Percentiles rank a stretch among this genome's conserved stretches.
phyloP scores from a whole-genome alignment of 2,329 filamentous ascomycete genomes.

The Hymenoscyphus infarciens region DNA sequence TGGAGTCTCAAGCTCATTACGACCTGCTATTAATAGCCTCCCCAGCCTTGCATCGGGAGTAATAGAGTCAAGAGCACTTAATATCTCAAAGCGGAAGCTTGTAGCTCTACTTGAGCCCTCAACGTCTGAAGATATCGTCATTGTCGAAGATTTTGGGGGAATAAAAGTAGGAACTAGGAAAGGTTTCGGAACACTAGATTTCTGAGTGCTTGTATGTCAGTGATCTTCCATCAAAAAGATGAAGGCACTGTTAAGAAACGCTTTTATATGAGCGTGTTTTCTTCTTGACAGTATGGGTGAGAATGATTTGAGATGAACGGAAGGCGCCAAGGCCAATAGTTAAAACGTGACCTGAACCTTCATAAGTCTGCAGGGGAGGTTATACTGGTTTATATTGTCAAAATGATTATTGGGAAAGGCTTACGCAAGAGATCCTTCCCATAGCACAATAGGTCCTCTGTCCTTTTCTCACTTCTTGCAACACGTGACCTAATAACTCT shows the following conservation, averaged over 20 bases:
- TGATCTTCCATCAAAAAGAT: neutral
- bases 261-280: neutral
- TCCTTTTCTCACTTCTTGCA: too few relatives aligned
- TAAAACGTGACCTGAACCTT: neutral
- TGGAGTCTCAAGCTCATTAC: constrained; percentile 73
- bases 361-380: too few relatives aligned
- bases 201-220: neutral
- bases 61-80: constrained; percentile 19
- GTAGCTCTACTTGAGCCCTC: neutral
- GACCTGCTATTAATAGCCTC: constrained; percentile 53
- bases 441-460: too few relatives aligned
- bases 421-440: too few relatives aligned
- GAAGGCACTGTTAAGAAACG: neutral
- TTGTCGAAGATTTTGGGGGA: neutral
- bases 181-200: neutral
- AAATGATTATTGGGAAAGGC: too few relatives aligned
- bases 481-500: too few relatives aligned
- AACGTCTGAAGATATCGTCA: neutral
- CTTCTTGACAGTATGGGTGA: neutral
- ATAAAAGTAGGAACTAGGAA: neutral
- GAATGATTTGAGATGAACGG: neutral
- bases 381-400: too few relatives aligned
- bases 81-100: constrained; percentile 26
- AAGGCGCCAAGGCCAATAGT: neutral
- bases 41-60: constrained; percentile 29